Conservation (phyloP, 2,329 filamentous ascomycete genomes). For the Gremmenia infestans region DNA sequence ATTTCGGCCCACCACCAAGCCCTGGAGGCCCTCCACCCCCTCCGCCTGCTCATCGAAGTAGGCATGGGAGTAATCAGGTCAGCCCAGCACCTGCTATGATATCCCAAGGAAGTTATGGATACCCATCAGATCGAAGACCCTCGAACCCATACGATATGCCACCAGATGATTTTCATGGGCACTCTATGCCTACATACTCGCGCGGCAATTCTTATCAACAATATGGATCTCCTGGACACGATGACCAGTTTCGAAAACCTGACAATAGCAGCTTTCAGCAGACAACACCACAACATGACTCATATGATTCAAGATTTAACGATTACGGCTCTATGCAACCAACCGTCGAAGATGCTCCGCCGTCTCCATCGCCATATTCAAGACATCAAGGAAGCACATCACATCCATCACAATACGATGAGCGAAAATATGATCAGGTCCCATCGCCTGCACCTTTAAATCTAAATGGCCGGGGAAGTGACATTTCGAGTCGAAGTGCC, state of each 20-base stretch:
- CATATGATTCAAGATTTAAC: slow-evolving; percentile 32
- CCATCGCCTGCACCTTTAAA: slow-evolving; percentile 30
- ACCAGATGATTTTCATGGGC: slow-evolving; percentile 19
- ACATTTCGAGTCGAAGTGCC: slow-evolving; percentile 19
- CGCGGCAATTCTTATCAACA: slow-evolving; percentile 26
- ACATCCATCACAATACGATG: slow-evolving; percentile 17
- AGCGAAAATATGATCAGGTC: slow-evolving; percentile 25
- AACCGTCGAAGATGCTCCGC: slow-evolving; percentile 40
- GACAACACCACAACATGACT: slow-evolving; percentile 29
- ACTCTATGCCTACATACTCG: slow-evolving; percentile 23
- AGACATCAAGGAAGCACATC: slow-evolving; percentile 18
- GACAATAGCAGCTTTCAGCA: slow-evolving; percentile 24
- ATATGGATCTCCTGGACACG: slow-evolving; percentile 22
- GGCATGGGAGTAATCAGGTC: slow-evolving; percentile 18
- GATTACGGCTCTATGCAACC: slow-evolving; percentile 42
- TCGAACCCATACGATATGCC: slow-evolving; percentile 18
- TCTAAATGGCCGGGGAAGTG: slow-evolving; percentile 24
- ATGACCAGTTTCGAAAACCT: slow-evolving; percentile 22
- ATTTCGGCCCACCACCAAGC: slow-evolving; percentile 28
- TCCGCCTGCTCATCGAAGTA: slow-evolving; percentile 30
- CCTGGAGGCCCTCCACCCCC: slow-evolving; percentile 32
- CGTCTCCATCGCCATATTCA: slow-evolving; percentile 23
- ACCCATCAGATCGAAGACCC: slow-evolving; percentile 12
- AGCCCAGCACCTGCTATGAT: slow-evolving; percentile 20
- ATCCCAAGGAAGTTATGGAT: slow-evolving; percentile 22